These are phyloP conservation scores for Scedosporium minutisporum DNA, from an alignment of 2,329 filamentous ascomycete species.

Conservation along the genomic window DNA sequence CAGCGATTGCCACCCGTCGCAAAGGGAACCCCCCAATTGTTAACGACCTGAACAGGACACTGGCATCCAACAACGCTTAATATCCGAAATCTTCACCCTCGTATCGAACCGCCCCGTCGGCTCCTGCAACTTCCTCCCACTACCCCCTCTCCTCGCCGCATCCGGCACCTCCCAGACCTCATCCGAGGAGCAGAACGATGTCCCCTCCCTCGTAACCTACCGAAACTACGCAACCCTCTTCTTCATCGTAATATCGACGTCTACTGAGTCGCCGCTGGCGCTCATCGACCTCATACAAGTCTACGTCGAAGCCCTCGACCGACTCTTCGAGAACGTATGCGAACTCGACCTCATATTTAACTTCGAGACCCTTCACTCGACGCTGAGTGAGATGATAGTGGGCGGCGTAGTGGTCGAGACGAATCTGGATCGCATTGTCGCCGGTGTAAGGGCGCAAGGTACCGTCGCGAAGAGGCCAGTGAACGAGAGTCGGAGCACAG, in stretches of 20 bases:
- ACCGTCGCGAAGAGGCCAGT: constrained; percentile 70
- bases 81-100: constrained; percentile 93
- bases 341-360: constrained; percentile 98
- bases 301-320: constrained; percentile 90
- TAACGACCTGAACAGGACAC: constrained; percentile 59
- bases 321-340: constrained; percentile 96
- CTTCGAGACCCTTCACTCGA: constrained; percentile 90
- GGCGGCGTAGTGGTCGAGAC: constrained; percentile 93
- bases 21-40: constrained; percentile 1
- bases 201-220: constrained; percentile 92
- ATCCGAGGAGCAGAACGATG: constrained; percentile 69
- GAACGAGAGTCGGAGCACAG: constrained; percentile 50
- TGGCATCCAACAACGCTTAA: constrained; percentile 89
- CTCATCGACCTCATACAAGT: constrained; percentile 96
- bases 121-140: constrained; percentile 92
- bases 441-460: constrained; percentile 70
- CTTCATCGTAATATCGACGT: constrained; percentile 96
- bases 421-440: constrained; percentile 75
- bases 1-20: neutral
- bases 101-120: constrained; percentile 86
- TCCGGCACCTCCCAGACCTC: constrained; percentile 55
- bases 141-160: constrained; percentile 54
- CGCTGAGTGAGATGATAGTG: constrained; percentile 87
- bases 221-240: constrained; percentile 96
- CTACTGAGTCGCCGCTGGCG: constrained; percentile 89